These are phyloP conservation scores for Sporisorium iseilematis-ciliati DNA, from an alignment of 1,284 basidiomycete species.

Conservation along the genomic window DNA sequence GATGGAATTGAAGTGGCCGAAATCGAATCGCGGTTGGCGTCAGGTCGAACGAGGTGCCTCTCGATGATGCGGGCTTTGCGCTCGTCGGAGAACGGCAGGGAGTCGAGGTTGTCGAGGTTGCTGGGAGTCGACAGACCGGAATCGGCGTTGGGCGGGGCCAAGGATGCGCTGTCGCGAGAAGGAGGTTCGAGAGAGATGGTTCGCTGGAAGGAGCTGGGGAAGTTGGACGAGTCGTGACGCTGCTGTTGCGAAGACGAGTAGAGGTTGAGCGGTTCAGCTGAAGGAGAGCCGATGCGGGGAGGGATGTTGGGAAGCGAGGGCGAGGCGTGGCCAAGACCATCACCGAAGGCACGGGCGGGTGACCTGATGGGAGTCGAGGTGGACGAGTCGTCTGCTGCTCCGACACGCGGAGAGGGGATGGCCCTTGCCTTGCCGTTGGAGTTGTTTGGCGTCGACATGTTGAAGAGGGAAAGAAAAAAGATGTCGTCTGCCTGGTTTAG, in stretches of 20 bases:
- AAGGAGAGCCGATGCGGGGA: conserved; percentile 52
- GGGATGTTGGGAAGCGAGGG: conserved; percentile 57
- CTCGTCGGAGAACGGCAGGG: conserved; percentile 61
- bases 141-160: conserved; percentile 41
- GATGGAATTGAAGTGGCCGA: conserved; percentile 44
- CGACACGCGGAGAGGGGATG: conserved; percentile 19
- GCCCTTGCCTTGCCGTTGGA: conserved; percentile 42
- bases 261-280: conserved; percentile 38
- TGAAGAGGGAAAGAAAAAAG: not conserved
- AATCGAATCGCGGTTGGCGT: conserved; percentile 42
- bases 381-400: conserved; percentile 4
- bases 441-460: conserved; percentile 43
- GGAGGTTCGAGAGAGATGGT: conserved; percentile 37
- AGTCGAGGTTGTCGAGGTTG: conserved; percentile 57
- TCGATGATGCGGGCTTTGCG: conserved; percentile 63
- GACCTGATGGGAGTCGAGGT: conserved; percentile 39
- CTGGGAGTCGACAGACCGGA: conserved; percentile 51
- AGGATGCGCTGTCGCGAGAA: conserved; percentile 41
- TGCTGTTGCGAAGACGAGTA: conserved; percentile 41
- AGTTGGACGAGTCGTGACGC: conserved; percentile 30
- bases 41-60: conserved; percentile 51
- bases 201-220: conserved; percentile 24
- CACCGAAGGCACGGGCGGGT: conserved; percentile 35
- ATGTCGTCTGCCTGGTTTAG: no score
- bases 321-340: conserved; percentile 31